Evolutionary conservation across 1,284 basidiomycete species (phyloP), one percentile per base, ranked within the genome.

Genomic region (Ustilago nuda): DNA sequence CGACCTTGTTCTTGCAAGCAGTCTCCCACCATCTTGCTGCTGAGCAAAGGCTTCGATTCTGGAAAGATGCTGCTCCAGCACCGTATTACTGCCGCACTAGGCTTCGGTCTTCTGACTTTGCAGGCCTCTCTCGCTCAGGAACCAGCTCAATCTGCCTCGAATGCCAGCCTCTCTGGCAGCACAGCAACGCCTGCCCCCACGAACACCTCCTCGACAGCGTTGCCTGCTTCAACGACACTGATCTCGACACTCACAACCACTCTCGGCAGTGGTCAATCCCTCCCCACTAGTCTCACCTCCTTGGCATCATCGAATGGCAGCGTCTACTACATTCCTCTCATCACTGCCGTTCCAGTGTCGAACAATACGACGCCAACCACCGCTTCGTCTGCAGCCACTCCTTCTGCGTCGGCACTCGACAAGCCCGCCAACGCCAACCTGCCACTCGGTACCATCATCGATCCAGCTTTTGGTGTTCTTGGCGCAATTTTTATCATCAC

Each of bases 401-500:
- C 57, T 8, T 19, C 57, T 15, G 35, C 73, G 1, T 30, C 61
- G 2, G 36, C 61, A 13, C n/a, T 32, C 13, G 19, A 61, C 45
- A 60, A 52, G 35, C 39, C 66, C 8, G 17, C 54, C 30, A 54
- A 23, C 57, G 41, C n/a, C 15, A 48, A 52, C 17, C 64, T 80
- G 1, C 79, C 80, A 1, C 76, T 82, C 9, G 43, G 74, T 39
- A 81, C 74, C 32, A 36, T 88, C 81, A 88, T 98, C 56, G 93
- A 95, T 82, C 92, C 93, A 15, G 94, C 91, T 15, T 98, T 95
- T 86, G 94, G 92, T 39, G 92, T 95, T 13, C 89, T 95, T 8
- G 95, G 95, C 56, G 93, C 90, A 8, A 87, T 97, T 75, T 90
- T 98, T 83, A 94, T 98, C 79, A 81, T 96, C 56, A 93, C 93